phyloP scores from a whole-genome alignment of 225 moss, liverwort and hornwort species.

The Lunularia cruciata region DNA sequence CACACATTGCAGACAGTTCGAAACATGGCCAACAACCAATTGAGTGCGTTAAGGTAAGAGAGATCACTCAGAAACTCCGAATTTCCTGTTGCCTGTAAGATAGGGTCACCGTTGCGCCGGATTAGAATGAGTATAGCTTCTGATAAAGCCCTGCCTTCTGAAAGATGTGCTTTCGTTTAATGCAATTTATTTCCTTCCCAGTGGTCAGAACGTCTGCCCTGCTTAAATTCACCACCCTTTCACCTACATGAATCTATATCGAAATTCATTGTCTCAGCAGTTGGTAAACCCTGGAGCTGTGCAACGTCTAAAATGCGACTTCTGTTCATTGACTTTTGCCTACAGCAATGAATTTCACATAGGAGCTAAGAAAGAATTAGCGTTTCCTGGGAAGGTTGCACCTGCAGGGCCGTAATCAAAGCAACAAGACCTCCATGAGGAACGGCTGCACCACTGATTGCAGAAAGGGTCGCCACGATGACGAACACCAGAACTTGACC shows the following conservation, averaged over 20 bases:
- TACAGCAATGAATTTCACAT: neutral
- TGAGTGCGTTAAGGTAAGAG: conserved; percentile 13
- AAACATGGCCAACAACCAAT: conserved; percentile 27
- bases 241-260: no score
- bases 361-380: neutral
- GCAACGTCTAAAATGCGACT: no score
- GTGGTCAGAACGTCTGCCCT: no score
- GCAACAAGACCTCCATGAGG: conserved; percentile 23
- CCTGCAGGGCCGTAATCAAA: conserved; percentile 21
- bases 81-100: conserved; percentile 19
- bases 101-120: no score
- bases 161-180: no score
- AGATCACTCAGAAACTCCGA: conserved; percentile 16
- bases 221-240: no score
- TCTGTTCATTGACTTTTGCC: neutral
- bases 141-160: no score
- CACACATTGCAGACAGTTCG: conserved; percentile 21
- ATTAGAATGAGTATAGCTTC: no score
- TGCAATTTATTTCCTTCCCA: no score
- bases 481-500: conserved; percentile 14
- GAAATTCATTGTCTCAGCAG: no score
- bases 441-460: conserved; percentile 16
- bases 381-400: no score
- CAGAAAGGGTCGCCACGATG: conserved; percentile 13
- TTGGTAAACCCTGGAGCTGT: no score